Percentiles rank a stretch among this genome's conserved stretches.
Evolutionary conservation across 2,329 filamentous ascomycete species (phyloP).

Genomic region (Aspergillus phoenicis): DNA sequence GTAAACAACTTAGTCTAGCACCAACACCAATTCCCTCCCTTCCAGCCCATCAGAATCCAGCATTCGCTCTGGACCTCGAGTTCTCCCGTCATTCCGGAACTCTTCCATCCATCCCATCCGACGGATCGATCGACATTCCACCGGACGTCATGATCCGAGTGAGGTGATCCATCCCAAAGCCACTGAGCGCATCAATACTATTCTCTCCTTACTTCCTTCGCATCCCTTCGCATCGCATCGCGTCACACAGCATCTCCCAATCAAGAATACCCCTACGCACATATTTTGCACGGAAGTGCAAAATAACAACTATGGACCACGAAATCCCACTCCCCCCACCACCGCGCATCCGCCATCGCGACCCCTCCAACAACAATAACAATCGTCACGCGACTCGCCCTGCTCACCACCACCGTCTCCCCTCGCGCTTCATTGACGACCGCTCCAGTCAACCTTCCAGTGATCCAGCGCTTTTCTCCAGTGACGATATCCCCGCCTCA

Average conservation of each 20-base stretch:
- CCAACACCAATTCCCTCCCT: background rate
- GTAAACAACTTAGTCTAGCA: conserved; percentile 1
- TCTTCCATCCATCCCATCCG: background rate
- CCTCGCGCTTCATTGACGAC: conserved; percentile 38
- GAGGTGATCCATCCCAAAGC: conserved; percentile 15
- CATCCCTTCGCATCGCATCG: background rate
- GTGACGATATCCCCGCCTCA: conserved; percentile 50
- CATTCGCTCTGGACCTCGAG: background rate
- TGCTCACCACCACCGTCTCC: conserved; percentile 27
- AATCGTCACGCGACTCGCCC: conserved; percentile 12
- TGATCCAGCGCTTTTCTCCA: conserved; percentile 52
- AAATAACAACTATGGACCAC: conserved; percentile 36
- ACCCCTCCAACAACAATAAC: conserved; percentile 19
- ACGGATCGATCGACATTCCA: conserved; percentile 17
- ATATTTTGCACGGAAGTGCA: background rate
- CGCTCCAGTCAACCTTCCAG: conserved; percentile 44
- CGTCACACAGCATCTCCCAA: background rate
- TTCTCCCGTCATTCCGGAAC: background rate
- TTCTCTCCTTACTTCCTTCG: background rate
- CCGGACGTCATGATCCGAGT: conserved; percentile 20
- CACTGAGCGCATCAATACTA: background rate
- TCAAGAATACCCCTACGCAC: background rate
- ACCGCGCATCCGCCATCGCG: conserved; percentile 38
- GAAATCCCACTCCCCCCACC: conserved; percentile 44
- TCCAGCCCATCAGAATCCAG: background rate